These are phyloP conservation scores for Microbotryum scabiosae DNA, from an alignment of 1,284 basidiomycete genomes.

Conservation along the genomic window DNA sequence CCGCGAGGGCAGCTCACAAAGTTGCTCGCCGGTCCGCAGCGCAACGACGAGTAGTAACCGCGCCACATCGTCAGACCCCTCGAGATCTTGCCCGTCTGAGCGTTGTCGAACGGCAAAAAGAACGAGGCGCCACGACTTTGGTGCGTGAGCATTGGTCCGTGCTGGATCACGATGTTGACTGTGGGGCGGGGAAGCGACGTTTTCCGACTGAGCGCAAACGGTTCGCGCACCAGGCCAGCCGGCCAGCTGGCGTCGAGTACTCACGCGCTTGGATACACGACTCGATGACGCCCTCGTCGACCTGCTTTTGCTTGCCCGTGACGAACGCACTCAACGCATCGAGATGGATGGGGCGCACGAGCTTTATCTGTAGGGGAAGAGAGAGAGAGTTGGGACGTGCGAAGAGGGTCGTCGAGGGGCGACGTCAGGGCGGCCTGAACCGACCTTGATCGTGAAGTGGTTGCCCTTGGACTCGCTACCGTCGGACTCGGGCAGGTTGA, in stretches of 20 bases:
- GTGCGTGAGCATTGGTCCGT: conserved; percentile 2
- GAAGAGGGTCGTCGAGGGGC: not conserved
- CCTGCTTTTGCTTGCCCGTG: not conserved
- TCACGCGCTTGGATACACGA: conserved; percentile 8
- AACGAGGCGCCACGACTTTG: conserved; percentile 1
- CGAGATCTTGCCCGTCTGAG: not conserved
- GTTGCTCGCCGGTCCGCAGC: not conserved
- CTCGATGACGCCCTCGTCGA: not conserved
- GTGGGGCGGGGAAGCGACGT: not conserved
- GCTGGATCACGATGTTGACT: conserved; percentile 14
- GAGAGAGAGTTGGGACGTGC: not conserved
- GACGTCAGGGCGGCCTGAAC: no score
- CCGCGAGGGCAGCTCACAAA: not conserved
- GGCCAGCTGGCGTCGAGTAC: not conserved
- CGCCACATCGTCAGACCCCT: conserved; percentile 14
- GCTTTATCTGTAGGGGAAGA: not conserved
- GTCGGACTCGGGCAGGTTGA: conserved; percentile 10
- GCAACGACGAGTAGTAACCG: conserved; percentile 9
- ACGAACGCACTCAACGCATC: not conserved
- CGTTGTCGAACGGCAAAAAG: conserved; percentile 14
- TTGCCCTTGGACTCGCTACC: not conserved
- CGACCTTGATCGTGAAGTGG: no score
- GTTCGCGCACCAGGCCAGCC: not conserved
- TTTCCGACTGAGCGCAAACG: not conserved
- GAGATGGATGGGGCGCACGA: conserved; percentile 6